A percentile compares a stretch with the other conserved stretches of the same genome.
Conservation (phyloP, 163 green algal species). For the Dunaliella salina region DNA sequence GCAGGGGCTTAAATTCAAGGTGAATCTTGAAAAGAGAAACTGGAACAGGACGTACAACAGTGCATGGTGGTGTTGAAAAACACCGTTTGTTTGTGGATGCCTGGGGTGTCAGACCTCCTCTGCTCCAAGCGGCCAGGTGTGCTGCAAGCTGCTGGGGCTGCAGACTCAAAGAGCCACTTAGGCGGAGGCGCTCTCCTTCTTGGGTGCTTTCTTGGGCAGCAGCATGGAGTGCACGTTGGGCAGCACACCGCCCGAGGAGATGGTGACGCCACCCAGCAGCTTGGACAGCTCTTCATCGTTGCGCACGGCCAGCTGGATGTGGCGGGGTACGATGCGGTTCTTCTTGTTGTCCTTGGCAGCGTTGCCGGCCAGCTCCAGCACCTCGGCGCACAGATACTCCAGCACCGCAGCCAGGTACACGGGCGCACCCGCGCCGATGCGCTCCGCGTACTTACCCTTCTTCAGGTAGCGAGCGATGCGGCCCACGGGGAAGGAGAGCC, state of each 20-base stretch:
- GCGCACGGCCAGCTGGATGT: slow-evolving; percentile 96
- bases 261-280: slow-evolving; percentile 88
- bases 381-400: slow-evolving; percentile 89
- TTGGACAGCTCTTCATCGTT: slow-evolving; percentile 98
- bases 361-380: slow-evolving; percentile 87
- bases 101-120: too few relatives aligned
- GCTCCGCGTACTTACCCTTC: slow-evolving; percentile 84
- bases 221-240: slow-evolving; percentile 89
- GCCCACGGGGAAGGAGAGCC: slow-evolving; percentile 95
- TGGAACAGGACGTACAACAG: too few relatives aligned
- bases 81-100: too few relatives aligned
- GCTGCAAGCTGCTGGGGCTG: background rate
- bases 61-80: too few relatives aligned
- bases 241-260: slow-evolving; percentile 85
- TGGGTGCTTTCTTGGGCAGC: slow-evolving; percentile 72
- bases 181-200: slow-evolving; percentile 13
- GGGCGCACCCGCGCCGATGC: slow-evolving; percentile 40
- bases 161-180: background rate
- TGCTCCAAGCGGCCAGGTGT: too few relatives aligned
- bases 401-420: slow-evolving; percentile 88
- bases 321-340: slow-evolving; percentile 77
- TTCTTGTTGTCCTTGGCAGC: slow-evolving; percentile 92
- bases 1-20: too few relatives aligned
- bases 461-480: slow-evolving; percentile 93
- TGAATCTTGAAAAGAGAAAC: too few relatives aligned